Conservation (phyloP, 2,329 filamentous ascomycete genomes). For the Fusarium aywerte region DNA sequence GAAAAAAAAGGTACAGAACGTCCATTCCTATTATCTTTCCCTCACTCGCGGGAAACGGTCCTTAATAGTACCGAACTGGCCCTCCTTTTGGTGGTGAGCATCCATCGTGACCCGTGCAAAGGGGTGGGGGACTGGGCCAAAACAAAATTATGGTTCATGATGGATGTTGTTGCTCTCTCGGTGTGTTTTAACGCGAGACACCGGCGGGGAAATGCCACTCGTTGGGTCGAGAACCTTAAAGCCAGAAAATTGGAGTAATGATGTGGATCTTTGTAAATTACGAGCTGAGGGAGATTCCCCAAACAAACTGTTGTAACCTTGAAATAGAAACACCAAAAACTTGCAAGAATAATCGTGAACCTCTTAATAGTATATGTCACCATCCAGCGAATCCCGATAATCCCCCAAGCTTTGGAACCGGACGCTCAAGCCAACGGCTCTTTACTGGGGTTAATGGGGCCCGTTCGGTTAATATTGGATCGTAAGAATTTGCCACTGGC, state of each 20-base stretch:
- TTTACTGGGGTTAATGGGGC: conserved; percentile 13
- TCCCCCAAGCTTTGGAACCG: background rate
- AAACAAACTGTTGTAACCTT: background rate
- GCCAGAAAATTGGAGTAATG: background rate
- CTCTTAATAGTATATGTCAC: background rate
- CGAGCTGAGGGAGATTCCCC: background rate
- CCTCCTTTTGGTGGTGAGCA: conserved; percentile 26
- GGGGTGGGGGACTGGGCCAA: conserved; percentile 19
- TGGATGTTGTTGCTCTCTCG: conserved; percentile 33
- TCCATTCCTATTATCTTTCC: conserved; percentile 4
- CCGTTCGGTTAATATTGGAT: conserved; percentile 14
- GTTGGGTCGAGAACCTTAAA: background rate
- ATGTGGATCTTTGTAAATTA: background rate
- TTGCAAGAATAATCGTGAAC: conserved; percentile 6
- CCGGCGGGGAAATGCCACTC: conserved; percentile 38
- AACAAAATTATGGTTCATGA: conserved; percentile 12
- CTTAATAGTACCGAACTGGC: conserved; percentile 37
- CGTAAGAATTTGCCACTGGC: conserved; percentile 21
- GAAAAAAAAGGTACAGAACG: background rate
- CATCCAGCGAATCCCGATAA: background rate
- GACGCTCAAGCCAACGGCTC: conserved; percentile 30
- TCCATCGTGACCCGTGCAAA: conserved; percentile 35
- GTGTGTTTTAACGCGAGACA: conserved; percentile 41
- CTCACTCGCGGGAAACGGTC: conserved; percentile 33
- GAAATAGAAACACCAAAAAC: conserved; percentile 3